Base-by-base conservation (phyloP, 2,329 filamentous ascomycete genomes). In the Pseudocercospora macadamiae region DNA sequence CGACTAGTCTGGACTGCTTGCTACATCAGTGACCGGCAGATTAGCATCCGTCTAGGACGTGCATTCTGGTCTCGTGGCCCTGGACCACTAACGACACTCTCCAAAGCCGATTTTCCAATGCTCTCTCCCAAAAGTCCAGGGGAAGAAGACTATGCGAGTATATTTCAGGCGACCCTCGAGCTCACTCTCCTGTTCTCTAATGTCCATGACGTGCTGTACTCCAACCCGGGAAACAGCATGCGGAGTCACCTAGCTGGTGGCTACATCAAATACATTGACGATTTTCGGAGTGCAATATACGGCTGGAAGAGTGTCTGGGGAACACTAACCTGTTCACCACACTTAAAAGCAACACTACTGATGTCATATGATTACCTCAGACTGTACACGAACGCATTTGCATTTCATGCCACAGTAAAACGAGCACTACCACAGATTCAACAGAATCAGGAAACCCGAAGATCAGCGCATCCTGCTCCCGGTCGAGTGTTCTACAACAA, bases 61-160 rank as follows among this genome's bases (percentile, higher is more conserved):
- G 88, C 86, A 0, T 91, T 90, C 68, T 91, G 88, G 88, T 88
- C 86, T 39, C 80, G 88, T 61, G 88, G 88, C 0, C 88, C 88
- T 0, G 87, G 87, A 0, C 86, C 86, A 1, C 80, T 89, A 64
- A 86, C 86, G 5, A 83, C 86, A 16, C 75, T 89, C 25, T 79
- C 83, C 60, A 85, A 85, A 26, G 83, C 86, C 57, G 87, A 89
- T 66, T 90, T 89, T 60, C 87, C 87, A 0, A 87, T 86, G 8
- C 73, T 90, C 10, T 82, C 86, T 32, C 84, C 85, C 0, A 76
- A 80, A 23, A 79, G 72, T 2, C 79, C 83, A 1, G 84, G 83
- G 1, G 83, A 86, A 9, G 87, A 90, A 62, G 85, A 90, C 67
- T 84, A 87, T 63, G 86, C 86, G 0, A 82, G 84, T 51, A 84